phyloP scores from a whole-genome alignment of 225 moss, liverwort and hornwort species.

The Polytrichum formosum region DNA sequence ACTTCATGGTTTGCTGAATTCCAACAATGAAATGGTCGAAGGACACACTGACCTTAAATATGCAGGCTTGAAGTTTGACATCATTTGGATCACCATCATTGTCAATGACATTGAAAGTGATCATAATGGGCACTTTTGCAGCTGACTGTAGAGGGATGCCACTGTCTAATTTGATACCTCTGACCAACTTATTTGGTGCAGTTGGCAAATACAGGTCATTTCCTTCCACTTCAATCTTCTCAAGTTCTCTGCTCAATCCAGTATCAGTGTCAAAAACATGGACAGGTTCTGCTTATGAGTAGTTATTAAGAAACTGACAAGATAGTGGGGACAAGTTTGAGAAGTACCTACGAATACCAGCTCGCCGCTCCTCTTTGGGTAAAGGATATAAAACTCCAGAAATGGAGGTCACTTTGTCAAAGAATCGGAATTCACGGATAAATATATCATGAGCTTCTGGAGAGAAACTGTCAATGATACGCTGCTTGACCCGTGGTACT shows the following conservation, averaged over 20 bases:
- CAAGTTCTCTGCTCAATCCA: slow-evolving; percentile 54
- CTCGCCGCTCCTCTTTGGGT: slow-evolving; percentile 76
- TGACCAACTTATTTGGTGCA: slow-evolving; percentile 72
- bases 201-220: slow-evolving; percentile 79
- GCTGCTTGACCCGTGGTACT: slow-evolving; percentile 72
- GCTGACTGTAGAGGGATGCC: slow-evolving; percentile 83
- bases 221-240: slow-evolving; percentile 75
- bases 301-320: too few species aligned
- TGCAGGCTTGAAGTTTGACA: slow-evolving; percentile 68
- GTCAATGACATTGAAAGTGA: slow-evolving; percentile 87
- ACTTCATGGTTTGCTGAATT: too few species aligned
- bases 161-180: slow-evolving; percentile 77
- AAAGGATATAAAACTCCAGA: slow-evolving; percentile 77
- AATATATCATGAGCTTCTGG: slow-evolving; percentile 74
- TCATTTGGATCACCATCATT: slow-evolving; percentile 68
- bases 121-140: slow-evolving; percentile 90
- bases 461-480: slow-evolving; percentile 73
- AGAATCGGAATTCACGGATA: slow-evolving; percentile 70
- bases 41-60: slow-evolving; percentile 62
- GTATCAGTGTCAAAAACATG: too few species aligned
- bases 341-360: slow-evolving; percentile 65
- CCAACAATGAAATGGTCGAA: too few species aligned
- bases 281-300: too few species aligned
- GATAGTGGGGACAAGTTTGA: neutral
- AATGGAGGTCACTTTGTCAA: slow-evolving; percentile 85